Evolutionary conservation across 768 basidiomycete species (phyloP).

Genomic region (Tylopilus intermedius): DNA sequence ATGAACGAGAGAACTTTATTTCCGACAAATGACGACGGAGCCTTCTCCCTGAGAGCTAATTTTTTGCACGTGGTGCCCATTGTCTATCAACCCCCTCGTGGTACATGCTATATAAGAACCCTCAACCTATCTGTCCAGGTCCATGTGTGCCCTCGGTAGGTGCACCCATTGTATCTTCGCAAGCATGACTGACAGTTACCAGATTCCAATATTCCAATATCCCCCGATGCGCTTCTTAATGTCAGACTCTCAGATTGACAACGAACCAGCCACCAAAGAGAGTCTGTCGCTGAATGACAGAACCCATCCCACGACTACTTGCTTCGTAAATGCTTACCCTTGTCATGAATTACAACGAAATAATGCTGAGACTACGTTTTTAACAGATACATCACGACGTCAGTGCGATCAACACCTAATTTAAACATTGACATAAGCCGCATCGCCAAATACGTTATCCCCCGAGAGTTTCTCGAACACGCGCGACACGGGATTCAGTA

Average conservation of each 20-base stretch:
- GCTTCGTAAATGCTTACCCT: background rate
- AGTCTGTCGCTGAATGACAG: too few relatives aligned
- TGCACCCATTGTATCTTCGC: too few relatives aligned
- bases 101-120: background rate
- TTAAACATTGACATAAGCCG: background rate
- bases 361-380: background rate
- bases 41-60: background rate
- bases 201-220: background rate
- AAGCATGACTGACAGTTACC: too few relatives aligned
- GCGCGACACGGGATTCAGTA: background rate
- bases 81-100: background rate
- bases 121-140: background rate
- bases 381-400: background rate
- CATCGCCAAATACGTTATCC: background rate
- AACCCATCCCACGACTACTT: background rate
- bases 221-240: background rate
- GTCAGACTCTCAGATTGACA: background rate
- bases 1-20: background rate
- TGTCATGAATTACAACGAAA: background rate
- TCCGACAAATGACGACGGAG: background rate
- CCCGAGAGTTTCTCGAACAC: background rate
- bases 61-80: background rate
- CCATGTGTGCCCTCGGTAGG: too few relatives aligned
- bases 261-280: background rate
- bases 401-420: background rate